phyloP scores from a whole-genome alignment of 1,284 basidiomycete genomes.

The Irpex lacteus region DNA sequence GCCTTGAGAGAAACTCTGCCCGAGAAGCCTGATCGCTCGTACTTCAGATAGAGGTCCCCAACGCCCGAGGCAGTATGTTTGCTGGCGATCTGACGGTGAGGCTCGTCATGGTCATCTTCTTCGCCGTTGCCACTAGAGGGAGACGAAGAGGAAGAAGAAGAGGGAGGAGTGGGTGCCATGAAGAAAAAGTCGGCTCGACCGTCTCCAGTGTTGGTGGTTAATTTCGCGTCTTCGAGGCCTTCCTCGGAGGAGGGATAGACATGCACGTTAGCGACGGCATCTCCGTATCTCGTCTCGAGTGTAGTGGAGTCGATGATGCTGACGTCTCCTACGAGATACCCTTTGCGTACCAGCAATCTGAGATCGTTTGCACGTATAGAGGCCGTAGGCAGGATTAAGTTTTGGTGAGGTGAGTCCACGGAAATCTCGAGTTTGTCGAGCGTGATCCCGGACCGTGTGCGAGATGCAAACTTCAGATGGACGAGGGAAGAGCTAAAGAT shows the following conservation, averaged over 20 bases:
- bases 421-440: conserved; percentile 45
- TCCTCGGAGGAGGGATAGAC: conserved; percentile 36
- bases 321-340: conserved; percentile 61
- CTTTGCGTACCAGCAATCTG: conserved; percentile 43
- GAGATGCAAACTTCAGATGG: conserved; percentile 47
- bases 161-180: conserved; percentile 28
- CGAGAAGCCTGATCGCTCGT: conserved; percentile 47
- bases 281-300: conserved; percentile 48
- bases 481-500: conserved; percentile 37
- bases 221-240: conserved; percentile 31
- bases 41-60: conserved; percentile 53
- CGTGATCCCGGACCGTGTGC: conserved; percentile 33
- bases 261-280: conserved; percentile 47
- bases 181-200: conserved; percentile 49
- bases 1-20: conserved; percentile 47
- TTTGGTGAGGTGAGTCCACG: conserved; percentile 30
- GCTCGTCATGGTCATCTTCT: conserved; percentile 10
- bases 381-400: conserved; percentile 44
- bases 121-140: neutral
- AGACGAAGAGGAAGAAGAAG: neutral
- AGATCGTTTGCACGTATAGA: conserved; percentile 38
- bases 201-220: conserved; percentile 48
- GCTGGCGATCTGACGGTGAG: conserved; percentile 45
- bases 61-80: conserved; percentile 42
- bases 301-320: conserved; percentile 39